phyloP scores from a whole-genome alignment of 2,329 filamentous ascomycete species.

The Penicillium italicum region DNA sequence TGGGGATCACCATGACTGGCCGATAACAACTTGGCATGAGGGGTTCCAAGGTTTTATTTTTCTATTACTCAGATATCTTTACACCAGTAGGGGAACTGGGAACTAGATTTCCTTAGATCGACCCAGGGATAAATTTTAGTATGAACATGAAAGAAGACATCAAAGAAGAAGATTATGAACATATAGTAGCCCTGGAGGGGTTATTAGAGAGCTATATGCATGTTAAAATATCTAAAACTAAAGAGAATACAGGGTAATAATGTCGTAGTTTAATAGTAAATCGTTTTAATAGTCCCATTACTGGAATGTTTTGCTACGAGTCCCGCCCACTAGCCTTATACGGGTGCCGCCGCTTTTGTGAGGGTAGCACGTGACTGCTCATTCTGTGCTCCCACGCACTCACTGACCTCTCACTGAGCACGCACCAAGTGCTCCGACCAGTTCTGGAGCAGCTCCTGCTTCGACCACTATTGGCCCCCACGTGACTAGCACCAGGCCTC shows the following conservation, averaged over 20 bases:
- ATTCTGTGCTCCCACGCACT: too few relatives aligned
- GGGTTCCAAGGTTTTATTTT: slow-evolving; percentile 10
- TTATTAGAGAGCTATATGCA: background rate
- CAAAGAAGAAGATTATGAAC: background rate
- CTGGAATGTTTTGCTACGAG: too few relatives aligned
- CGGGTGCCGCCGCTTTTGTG: too few relatives aligned
- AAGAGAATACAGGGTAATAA: background rate
- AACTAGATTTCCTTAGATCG: slow-evolving; percentile 2
- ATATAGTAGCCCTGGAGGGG: too few relatives aligned
- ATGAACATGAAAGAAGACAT: background rate
- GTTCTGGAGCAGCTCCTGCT: too few relatives aligned
- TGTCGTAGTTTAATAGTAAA: background rate
- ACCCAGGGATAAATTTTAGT: background rate
- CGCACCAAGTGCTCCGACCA: too few relatives aligned
- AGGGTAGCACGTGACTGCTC: too few relatives aligned
- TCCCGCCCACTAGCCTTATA: too few relatives aligned
- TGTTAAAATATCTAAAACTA: background rate
- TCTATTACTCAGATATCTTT: background rate
- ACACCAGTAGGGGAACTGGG: background rate
- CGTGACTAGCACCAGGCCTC: too few relatives aligned
- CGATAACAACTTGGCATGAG: slow-evolving; percentile 13
- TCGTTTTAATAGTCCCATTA: background rate
- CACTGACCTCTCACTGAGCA: too few relatives aligned
- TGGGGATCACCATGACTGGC: slow-evolving; percentile 8
- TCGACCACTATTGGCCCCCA: too few relatives aligned